Conservation (phyloP, 331 rosid species). For the Quercus phellos region DNA sequence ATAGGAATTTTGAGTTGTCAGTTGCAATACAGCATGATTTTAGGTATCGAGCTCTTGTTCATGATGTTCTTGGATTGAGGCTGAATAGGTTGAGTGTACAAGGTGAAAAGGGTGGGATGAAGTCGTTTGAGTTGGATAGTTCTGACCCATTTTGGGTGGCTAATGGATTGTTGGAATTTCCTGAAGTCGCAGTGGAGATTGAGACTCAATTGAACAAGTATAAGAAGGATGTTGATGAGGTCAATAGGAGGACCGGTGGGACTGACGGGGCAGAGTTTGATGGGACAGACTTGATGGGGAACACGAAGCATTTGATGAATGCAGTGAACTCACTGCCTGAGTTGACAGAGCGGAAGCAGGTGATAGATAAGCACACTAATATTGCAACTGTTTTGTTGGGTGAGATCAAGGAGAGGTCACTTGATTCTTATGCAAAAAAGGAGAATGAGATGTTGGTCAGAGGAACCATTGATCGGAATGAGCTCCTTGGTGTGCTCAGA, state of each 20-base stretch:
- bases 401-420: constrained; percentile 84
- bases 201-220: constrained; percentile 76
- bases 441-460: constrained; percentile 81
- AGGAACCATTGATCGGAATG: constrained; percentile 71
- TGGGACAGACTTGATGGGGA: constrained; percentile 80
- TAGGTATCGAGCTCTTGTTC: constrained; percentile 74
- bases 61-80: constrained; percentile 78
- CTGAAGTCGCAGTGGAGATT: constrained; percentile 86
- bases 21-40: constrained; percentile 95
- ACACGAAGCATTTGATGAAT: constrained; percentile 84
- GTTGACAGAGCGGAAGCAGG: constrained; percentile 81
- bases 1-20: constrained; percentile 74
- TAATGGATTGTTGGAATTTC: constrained; percentile 70
- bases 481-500: constrained; percentile 55
- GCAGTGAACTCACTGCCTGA: constrained; percentile 92
- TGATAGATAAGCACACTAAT: constrained; percentile 85
- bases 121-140: constrained; percentile 70
- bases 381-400: constrained; percentile 83
- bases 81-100: constrained; percentile 74
- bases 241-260: constrained; percentile 79
- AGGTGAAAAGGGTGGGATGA: constrained; percentile 83
- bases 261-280: constrained; percentile 71
- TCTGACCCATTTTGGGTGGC: constrained; percentile 75
- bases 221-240: constrained; percentile 89
- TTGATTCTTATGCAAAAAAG: constrained; percentile 79